Base-by-base conservation (phyloP, 108 stramenopile species). In the Chaetoceros muelleri region DNA sequence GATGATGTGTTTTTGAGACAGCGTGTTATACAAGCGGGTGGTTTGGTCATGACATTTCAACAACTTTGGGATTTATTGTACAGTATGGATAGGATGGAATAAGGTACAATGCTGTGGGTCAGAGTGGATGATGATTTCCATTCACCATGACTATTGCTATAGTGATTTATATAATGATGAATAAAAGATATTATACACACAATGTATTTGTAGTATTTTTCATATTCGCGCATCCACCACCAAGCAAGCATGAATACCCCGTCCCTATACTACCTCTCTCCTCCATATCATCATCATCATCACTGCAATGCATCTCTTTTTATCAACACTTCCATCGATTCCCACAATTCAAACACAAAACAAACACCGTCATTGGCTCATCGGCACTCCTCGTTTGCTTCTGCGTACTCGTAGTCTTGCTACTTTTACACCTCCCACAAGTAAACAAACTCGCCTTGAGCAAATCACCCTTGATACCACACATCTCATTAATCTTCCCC, bases 291-390 rank as follows among this genome's bases (percentile, higher is more conserved):
- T n/a, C n/a, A n/a, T n/a, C n/a, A n/a, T n/a, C n/a, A n/a, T n/a
- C n/a, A n/a, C n/a, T n/a, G n/a, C n/a, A n/a, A n/a, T n/a, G n/a
- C n/a, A n/a, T n/a, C 2, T 1, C 24, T 46, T 17, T 25, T 3
- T n/a, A 19, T 81, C 64, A 88, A 55, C 87, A 88, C 59, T 88
- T 88, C 87, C 87, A 98, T 61, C 93, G 71, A 24, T 96, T 95
- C 3, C 90, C 87, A 64, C 97, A 96, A 58, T 85, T 93, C 64
- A 85, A 46, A 71, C 97, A 98, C 5, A 82, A 71, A 0, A 96
- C 92, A 70, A 96, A 98, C 21, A 94, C 90, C 3, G 97, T 99
- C 99, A 99, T 99, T 13, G 99, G 99, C 68, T 99, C 99, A 80
- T 99, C 97, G 19, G 99, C 95, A 51, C 87, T 90, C 27, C 97